Conservation (phyloP, 257 asterid species). For the Voacanga thouarsii region DNA sequence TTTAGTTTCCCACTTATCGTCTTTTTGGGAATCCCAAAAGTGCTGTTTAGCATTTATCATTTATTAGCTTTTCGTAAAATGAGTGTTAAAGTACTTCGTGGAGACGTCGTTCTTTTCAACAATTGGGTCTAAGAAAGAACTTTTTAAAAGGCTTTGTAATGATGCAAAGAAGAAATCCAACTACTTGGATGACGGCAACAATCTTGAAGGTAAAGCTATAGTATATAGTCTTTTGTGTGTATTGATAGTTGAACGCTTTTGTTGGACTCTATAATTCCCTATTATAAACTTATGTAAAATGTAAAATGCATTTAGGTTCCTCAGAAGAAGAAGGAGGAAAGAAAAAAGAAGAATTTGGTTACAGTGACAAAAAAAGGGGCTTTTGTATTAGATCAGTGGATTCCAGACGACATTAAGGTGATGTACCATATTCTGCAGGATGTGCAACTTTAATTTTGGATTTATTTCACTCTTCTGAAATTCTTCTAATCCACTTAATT, state of each 20-base stretch:
- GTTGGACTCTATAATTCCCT: background rate
- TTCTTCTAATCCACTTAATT: background rate
- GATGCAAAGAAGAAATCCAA: conserved; percentile 23
- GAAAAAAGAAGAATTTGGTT: conserved; percentile 50
- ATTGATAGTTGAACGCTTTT: background rate
- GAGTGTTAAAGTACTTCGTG: conserved; percentile 69
- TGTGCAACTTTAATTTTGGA: conserved; percentile 35
- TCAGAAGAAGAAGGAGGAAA: conserved; percentile 14
- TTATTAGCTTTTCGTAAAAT: conserved; percentile 43
- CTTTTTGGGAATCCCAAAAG: too few species aligned
- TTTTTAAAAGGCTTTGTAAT: conserved; percentile 56
- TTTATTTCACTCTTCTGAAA: background rate
- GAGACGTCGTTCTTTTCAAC: conserved; percentile 45
- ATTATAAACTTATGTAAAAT: background rate
- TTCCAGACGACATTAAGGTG: conserved; percentile 73
- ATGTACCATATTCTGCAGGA: conserved; percentile 77
- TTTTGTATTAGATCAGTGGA: conserved; percentile 70
- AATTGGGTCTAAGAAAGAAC: conserved; percentile 67
- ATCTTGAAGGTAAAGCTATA: conserved; percentile 35
- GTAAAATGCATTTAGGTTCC: background rate
- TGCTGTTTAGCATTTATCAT: too few species aligned
- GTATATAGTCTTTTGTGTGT: background rate
- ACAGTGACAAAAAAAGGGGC: conserved; percentile 75
- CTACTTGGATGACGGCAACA: conserved; percentile 2
- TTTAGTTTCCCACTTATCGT: too few species aligned